Conservation (phyloP, 768 basidiomycete genomes). For the Russula vinacea region DNA sequence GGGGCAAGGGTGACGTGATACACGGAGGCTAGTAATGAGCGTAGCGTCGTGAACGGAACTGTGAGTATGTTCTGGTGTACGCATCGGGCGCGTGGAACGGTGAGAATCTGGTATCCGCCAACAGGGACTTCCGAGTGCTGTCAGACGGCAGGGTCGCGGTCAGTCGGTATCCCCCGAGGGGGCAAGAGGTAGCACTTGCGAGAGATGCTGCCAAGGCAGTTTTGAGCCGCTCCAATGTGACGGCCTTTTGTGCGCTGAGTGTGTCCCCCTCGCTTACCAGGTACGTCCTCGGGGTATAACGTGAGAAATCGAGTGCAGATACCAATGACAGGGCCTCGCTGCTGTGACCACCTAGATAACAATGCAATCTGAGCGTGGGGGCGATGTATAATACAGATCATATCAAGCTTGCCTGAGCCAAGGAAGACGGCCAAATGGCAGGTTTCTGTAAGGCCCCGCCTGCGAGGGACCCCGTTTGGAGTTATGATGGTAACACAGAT, state of each 20-base stretch:
- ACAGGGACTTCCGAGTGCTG: slow-evolving; percentile 7
- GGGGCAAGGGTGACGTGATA: slow-evolving; percentile 59
- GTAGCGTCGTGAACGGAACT: slow-evolving; percentile 59
- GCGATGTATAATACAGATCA: not conserved
- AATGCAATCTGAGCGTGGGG: slow-evolving; percentile 25
- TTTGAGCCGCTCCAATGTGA: slow-evolving; percentile 55
- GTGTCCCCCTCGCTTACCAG: slow-evolving; percentile 77
- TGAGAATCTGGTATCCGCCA: slow-evolving; percentile 49
- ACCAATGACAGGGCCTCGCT: slow-evolving; percentile 76
- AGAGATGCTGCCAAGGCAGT: slow-evolving; percentile 26
- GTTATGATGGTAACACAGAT: slow-evolving; percentile 30
- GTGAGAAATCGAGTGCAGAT: slow-evolving; percentile 66
- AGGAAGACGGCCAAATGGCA: slow-evolving; percentile 79
- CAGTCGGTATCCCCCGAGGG: not conserved
- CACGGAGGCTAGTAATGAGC: slow-evolving; percentile 60
- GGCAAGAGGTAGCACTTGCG: slow-evolving; percentile 27
- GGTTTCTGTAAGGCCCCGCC: slow-evolving; percentile 28
- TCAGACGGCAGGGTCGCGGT: not conserved
- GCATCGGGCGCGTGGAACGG: slow-evolving; percentile 80
- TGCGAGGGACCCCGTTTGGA: slow-evolving; percentile 30
- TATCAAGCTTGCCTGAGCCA: slow-evolving; percentile 70
- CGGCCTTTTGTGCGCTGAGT: slow-evolving; percentile 71
- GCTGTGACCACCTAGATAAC: slow-evolving; percentile 81
- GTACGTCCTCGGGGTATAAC: slow-evolving; percentile 77
- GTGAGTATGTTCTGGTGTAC: slow-evolving; percentile 80